Percentiles rank a stretch among this genome's conserved stretches.
These are phyloP conservation scores for Colletotrichum scovillei DNA, from an alignment of 2,329 filamentous ascomycete genomes.

Conservation along the genomic window DNA sequence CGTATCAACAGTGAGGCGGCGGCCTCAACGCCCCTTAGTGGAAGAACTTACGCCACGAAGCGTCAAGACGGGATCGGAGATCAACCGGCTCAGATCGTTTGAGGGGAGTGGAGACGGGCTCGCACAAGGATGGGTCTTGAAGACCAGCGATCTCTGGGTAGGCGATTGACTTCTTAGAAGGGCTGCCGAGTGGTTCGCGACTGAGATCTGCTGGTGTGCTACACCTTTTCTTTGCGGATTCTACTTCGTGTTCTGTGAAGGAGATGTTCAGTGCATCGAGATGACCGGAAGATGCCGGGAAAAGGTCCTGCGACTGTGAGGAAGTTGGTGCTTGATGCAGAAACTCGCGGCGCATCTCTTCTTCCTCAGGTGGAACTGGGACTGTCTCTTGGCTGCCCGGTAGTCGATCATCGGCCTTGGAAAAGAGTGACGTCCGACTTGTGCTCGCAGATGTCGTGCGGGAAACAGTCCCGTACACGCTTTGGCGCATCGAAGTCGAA, in stretches of 20 bases:
- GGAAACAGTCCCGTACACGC: background rate
- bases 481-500: background rate
- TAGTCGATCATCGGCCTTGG: background rate
- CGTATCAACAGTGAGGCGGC: background rate
- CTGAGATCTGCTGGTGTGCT: background rate
- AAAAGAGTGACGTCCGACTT: conserved; percentile 19
- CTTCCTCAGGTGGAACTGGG: background rate
- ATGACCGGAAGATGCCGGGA: conserved; percentile 12
- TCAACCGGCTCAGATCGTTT: conserved; percentile 10
- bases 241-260: conserved; percentile 5
- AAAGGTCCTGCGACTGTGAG: conserved; percentile 6
- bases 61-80: conserved; percentile 19
- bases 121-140: background rate
- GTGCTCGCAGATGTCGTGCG: conserved; percentile 3
- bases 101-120: background rate
- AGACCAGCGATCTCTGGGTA: background rate
- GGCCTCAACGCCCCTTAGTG: no score
- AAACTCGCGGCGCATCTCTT: background rate
- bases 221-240: background rate
- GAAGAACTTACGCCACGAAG: conserved; percentile 5
- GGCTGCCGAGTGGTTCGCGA: background rate
- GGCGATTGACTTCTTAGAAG: background rate
- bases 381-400: conserved; percentile 17
- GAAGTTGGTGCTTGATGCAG: background rate
- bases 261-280: conserved; percentile 19